Base-by-base conservation (phyloP, 306 rosid genomes). In the Gastrolobium villosum region DNA sequence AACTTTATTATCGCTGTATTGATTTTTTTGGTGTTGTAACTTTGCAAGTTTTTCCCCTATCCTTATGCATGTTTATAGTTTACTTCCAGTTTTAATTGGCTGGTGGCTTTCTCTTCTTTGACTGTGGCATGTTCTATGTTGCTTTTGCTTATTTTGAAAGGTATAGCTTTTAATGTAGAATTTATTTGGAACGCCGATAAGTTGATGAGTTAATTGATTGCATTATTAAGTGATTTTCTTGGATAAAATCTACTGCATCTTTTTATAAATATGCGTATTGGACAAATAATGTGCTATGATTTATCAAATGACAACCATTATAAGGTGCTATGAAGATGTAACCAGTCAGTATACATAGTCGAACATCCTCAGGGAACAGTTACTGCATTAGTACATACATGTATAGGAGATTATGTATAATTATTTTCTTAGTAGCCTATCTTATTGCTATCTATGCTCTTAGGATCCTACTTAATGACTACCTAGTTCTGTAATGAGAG, bases 111-210 rank as follows among this genome's bases (percentile, higher is more conserved):
- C 26, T 60, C 45, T 7, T 59, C 5, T 14, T 39, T 67, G 32
- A 30, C 8, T 48, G 48, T 79, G 72, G 31, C 13, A 8, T 71
- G 20, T 37, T 37, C 26, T 49, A 8, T 46, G 31, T 55, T n/a
- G 34, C 11, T 20, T 48, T 72, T 57, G 71, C 60, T 70, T 71
- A 4, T 46, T 57, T 48, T 44, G 49, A 65, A 64, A 36, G 10
- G 35, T 55, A 46, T 31, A 41, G 69, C 48, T 40, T 65, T 41
- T 14, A 50, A 20, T 62, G 79, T 34, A 11, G 34, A 80, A 7
- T 39, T n/a, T 52, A 5, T 43, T 6, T 41, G 59, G 37, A 37
- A 20, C 11, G 9, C 52, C 36, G 4, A n/a, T 45, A 10, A 11
- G 34, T 62, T 48, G 13, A 31, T 45, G 4, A 59, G 44, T 35